Evolutionary conservation across 2,329 filamentous ascomycete species (phyloP), one percentile per base, ranked within the genome.

Genomic region (Monilinia aucupariae): DNA sequence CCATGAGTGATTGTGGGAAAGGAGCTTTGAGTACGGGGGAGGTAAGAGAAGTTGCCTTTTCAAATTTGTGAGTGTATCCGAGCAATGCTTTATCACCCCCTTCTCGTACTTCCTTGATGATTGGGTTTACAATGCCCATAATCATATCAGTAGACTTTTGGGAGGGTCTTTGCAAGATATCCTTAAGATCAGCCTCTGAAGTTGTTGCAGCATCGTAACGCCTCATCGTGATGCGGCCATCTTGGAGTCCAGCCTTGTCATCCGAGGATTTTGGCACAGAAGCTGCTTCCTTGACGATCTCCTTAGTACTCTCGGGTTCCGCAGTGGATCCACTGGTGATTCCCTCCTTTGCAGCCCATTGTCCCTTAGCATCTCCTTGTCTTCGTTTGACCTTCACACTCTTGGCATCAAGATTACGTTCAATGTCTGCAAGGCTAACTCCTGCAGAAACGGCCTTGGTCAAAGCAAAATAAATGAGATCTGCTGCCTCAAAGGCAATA

Each of bases 21-120:
- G 94, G 94, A 0, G 94, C 93, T 72, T 86, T 89, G 67, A 99
- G 81, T 17, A 99, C 92, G 0, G 93, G 91, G 0, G 92, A 93
- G 17, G 85, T 94, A 64, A 99, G 80, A 3, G 90, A 93, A 0
- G 91, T 96, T 0, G 93, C 94, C 78, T 93, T 96, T 74, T 99
- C 94, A 70, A 99, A 99, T 76, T 96, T 96, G 82, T 97, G 92
- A 1, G 94, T 97, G 76, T 96, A 97, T 58, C 90, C 88, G 51
- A 99, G 82, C 30, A 99, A 82, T 3, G 91, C 92, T 71, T 88
- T 88, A 76, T 99, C 94, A 60, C 94, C 94, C 41, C 90, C 85
- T 50, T 85, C 82, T 62, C 87, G 89, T 62, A 99, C 89, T 54
- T 92, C 90, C 64, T 93, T 86, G 72, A 99, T 91, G 71, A 99